phyloP scores from a whole-genome alignment of 306 rosid genomes.

The Prunus dulcis region DNA sequence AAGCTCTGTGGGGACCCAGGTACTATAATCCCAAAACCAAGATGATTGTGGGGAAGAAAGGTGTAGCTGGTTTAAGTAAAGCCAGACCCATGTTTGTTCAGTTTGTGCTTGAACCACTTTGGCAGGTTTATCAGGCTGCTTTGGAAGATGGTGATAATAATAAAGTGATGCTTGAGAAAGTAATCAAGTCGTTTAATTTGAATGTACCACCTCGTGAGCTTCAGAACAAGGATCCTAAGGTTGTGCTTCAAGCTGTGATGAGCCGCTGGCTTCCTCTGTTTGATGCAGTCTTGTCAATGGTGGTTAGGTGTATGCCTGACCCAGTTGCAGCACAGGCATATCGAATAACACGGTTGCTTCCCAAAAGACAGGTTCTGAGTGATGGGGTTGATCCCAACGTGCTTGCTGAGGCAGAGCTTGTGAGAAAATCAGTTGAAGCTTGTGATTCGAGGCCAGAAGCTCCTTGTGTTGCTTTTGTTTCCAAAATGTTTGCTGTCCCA shows the following conservation, averaged over 20 bases:
- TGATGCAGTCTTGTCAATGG: constrained; percentile 65
- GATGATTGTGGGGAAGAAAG: constrained; percentile 82
- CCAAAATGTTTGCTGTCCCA: constrained; percentile 90
- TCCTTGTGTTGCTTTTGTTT: constrained; percentile 82
- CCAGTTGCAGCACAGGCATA: constrained; percentile 62
- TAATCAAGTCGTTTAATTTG: constrained; percentile 65
- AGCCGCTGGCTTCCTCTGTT: constrained; percentile 89
- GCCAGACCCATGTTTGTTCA: constrained; percentile 87
- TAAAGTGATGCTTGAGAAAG: constrained; percentile 55
- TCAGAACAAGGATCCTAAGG: constrained; percentile 70
- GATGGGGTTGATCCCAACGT: constrained; percentile 23
- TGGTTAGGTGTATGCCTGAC: constrained; percentile 64
- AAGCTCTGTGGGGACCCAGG: constrained; percentile 75
- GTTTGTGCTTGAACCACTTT: constrained; percentile 77
- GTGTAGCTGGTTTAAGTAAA: constrained; percentile 40
- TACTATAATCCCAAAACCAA: constrained; percentile 58
- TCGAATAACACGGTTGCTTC: constrained; percentile 63
- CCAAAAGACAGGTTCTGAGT: constrained; percentile 41
- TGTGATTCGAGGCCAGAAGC: constrained; percentile 69
- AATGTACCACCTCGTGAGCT: constrained; percentile 57
- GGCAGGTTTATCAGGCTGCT: constrained; percentile 75
- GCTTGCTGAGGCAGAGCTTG: constrained; percentile 46
- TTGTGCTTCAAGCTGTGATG: constrained; percentile 73
- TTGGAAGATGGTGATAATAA: constrained; percentile 42
- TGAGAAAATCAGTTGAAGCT: constrained; percentile 51